Conservation (phyloP, 192 early-diverging fungal genomes). For the Phycomyces nitens region DNA sequence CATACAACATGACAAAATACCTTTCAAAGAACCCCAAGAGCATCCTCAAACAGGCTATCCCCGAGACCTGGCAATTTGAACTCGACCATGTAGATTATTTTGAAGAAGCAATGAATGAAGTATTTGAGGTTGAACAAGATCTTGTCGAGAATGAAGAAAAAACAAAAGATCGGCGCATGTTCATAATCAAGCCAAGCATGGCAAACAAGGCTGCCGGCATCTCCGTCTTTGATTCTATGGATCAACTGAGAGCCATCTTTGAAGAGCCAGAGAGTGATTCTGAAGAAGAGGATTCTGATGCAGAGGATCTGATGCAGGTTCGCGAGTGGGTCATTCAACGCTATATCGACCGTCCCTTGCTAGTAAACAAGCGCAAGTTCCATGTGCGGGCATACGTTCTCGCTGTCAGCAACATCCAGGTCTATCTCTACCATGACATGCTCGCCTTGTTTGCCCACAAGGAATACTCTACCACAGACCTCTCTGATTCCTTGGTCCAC, state of each 20-base stretch:
- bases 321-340: constrained; percentile 69
- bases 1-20: constrained; percentile 57
- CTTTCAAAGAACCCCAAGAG: constrained; percentile 53
- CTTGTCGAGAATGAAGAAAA: constrained; percentile 44
- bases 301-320: constrained; percentile 48
- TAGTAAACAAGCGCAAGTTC: constrained; percentile 58
- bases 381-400: constrained; percentile 63
- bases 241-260: constrained; percentile 42
- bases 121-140: constrained; percentile 59
- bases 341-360: constrained; percentile 55
- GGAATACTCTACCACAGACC: constrained; percentile 37
- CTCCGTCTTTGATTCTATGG: constrained; percentile 55
- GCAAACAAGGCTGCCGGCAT: constrained; percentile 63
- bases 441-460: constrained; percentile 59
- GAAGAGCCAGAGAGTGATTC: constrained; percentile 36
- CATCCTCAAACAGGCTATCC: constrained; percentile 46
- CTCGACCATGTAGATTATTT: constrained; percentile 62
- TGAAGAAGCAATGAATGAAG: constrained; percentile 66
- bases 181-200: constrained; percentile 65
- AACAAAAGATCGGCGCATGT: constrained; percentile 28
- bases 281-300: constrained; percentile 40
- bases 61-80: constrained; percentile 64
- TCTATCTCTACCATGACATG: constrained; percentile 62
- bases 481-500: constrained; percentile 50
- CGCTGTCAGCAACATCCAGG: constrained; percentile 53